Evolutionary conservation across 257 asterid species (phyloP).

Genomic region (Nicotiana attenuata): DNA sequence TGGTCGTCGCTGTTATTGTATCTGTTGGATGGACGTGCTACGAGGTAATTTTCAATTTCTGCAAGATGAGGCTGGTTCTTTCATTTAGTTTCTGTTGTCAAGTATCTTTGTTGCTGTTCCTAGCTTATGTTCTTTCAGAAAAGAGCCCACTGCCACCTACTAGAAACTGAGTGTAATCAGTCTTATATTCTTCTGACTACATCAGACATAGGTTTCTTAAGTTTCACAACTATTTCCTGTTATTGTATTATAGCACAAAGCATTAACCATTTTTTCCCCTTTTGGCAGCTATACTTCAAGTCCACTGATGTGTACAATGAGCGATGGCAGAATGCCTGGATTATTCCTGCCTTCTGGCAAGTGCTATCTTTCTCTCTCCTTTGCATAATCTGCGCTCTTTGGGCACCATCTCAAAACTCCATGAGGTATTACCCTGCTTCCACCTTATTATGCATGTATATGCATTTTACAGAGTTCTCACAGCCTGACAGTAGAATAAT

Average conservation of each 20-base stretch:
- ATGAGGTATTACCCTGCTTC: conserved; percentile 47
- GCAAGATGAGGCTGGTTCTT: background rate
- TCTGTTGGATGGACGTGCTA: conserved; percentile 95
- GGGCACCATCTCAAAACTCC: conserved; percentile 96
- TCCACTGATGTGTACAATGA: conserved; percentile 83
- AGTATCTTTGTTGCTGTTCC: background rate
- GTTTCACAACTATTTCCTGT: background rate
- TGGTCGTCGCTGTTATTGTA: conserved; percentile 73
- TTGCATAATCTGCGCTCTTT: conserved; percentile 85
- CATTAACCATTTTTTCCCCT: background rate
- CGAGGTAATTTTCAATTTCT: conserved; percentile 49
- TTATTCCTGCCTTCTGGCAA: conserved; percentile 97
- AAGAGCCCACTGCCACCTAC: background rate
- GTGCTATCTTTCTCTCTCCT: conserved; percentile 83
- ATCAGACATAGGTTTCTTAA: background rate
- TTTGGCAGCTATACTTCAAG: conserved; percentile 86
- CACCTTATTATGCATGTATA: background rate
- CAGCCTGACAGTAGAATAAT: background rate
- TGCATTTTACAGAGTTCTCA: background rate
- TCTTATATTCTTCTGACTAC: background rate
- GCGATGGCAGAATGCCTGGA: conserved; percentile 96
- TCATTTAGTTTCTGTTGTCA: background rate
- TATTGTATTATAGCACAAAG: background rate
- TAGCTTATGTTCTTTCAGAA: background rate
- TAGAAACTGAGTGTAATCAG: background rate